Conservation (phyloP, 2,329 filamentous ascomycete species). For the Colletotrichum gigasporum region DNA sequence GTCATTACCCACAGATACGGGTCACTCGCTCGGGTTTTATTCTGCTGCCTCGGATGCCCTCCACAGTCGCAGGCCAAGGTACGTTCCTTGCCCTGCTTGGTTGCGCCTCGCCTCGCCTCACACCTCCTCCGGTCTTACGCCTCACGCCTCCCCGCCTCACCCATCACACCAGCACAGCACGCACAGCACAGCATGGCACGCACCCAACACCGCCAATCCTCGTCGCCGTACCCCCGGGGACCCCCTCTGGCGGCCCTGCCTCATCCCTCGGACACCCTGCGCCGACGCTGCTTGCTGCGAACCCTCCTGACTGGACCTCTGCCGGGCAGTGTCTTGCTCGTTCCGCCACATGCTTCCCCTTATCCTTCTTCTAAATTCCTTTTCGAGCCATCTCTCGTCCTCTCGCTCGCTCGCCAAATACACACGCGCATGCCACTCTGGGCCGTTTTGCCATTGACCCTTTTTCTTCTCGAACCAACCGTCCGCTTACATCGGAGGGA, state of each 20-base stretch:
- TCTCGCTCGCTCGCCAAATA: background rate
- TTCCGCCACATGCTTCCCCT: constrained; percentile 17
- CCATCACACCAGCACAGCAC: background rate
- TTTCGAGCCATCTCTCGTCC: background rate
- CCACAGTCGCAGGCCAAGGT: background rate
- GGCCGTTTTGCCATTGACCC: background rate
- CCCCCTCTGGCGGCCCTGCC: background rate
- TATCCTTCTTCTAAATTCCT: constrained; percentile 4
- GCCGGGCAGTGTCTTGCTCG: constrained; percentile 16
- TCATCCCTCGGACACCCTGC: constrained; percentile 17
- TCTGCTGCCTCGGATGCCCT: constrained; percentile 30
- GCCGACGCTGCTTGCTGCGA: constrained; percentile 17
- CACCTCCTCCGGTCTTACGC: background rate
- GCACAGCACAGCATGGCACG: background rate
- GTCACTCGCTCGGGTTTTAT: constrained; percentile 8
- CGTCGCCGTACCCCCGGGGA: background rate
- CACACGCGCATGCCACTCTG: background rate
- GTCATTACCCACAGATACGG: constrained; percentile 21
- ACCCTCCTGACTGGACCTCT: background rate
- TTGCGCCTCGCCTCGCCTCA: constrained; percentile 7
- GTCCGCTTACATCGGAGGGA: constrained; percentile 4
- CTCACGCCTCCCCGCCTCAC: constrained; percentile 5
- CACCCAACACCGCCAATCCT: background rate
- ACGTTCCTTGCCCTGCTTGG: background rate
- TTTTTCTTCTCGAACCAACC: background rate